Percentiles rank a stretch among this genome's conserved stretches.
These are phyloP conservation scores for Cucurbita moschata DNA, from an alignment of 306 rosid species.

Conservation along the genomic window DNA sequence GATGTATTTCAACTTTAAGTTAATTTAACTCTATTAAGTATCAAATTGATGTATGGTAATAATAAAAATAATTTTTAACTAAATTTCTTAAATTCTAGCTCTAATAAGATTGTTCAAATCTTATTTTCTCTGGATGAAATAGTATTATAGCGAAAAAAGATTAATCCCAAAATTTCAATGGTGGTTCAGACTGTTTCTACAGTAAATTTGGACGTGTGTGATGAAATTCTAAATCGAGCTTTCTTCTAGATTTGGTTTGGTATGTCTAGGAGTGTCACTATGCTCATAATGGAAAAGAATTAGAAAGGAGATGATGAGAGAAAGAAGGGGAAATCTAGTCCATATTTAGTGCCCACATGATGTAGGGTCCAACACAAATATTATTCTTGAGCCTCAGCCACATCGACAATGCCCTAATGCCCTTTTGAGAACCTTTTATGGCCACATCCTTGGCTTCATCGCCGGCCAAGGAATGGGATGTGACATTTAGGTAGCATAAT, in stretches of 20 bases:
- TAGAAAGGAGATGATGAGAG: not conserved
- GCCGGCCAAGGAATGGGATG: constrained; percentile 2
- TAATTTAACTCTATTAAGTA: not conserved
- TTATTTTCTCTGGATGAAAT: not conserved
- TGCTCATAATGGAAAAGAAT: not conserved
- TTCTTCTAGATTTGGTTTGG: not conserved
- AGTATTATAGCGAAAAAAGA: not conserved
- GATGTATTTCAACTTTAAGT: not conserved
- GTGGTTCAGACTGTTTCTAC: not conserved
- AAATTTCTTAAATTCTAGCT: not conserved
- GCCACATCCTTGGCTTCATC: not conserved
- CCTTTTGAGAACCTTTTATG: not conserved
- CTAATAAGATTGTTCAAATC: not conserved
- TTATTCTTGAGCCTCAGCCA: not conserved
- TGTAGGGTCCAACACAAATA: not conserved
- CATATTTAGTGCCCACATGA: not conserved
- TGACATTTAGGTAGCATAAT: not conserved
- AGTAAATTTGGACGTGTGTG: not conserved
- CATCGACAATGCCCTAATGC: not conserved
- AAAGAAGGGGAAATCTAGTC: not conserved
- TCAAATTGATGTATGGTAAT: not conserved
- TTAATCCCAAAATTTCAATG: no score
- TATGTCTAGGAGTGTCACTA: not conserved
- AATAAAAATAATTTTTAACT: not conserved
- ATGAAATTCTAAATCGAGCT: not conserved